Base-by-base conservation (phyloP, 805 yeast genomes). In the Saturnispora galanensis region DNA sequence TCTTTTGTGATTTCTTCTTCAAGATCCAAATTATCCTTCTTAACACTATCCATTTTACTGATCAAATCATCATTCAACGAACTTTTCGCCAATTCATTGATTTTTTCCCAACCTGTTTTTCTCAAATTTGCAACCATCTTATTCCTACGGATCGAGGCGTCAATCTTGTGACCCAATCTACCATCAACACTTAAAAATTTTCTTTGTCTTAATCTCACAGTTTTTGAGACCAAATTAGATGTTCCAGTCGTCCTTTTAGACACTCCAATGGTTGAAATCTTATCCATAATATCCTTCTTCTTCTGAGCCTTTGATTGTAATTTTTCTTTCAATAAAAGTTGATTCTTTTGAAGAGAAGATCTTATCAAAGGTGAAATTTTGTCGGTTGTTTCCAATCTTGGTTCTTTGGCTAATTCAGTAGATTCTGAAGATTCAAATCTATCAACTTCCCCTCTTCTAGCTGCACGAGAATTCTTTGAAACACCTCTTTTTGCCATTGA, bases 391-490 rank as follows among this genome's bases (percentile, higher is more conserved):
- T 77, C 79, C 10, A 71, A 68, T 59, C 83, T 74, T 39, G 86
- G 81, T 15, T 81, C 60, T 10, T 65, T 59, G 18, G 68, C 65
- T 31, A 83, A 64, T 7, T 71, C 68, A 50, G 69, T 73, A 9
- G 73, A 72, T 53, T 71, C 75, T 5, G 50, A 28, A 26, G 44
- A 43, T 15, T 41, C 42, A 3, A 55, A 47, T 4, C 54, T 63
- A 1, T 72, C 67, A 15, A 65, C 70, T 47, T 70, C 74, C 6
- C 81, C 82, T 58, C 87, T 70, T 64, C 89, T 77, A 2, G 93
- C 89, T 2, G 88, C 87, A 65, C 93, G 73, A 37, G 88, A 79
- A 49, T 73, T 78, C 52, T 80, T 81, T 15, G 86, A 79, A 26
- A 79, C 73, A 26, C 43, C 46, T 15, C 42, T 47, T 31, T 39